Base-by-base conservation (phyloP, 169 alveolate species). In the Ichthyophthirius multifiliis region DNA sequence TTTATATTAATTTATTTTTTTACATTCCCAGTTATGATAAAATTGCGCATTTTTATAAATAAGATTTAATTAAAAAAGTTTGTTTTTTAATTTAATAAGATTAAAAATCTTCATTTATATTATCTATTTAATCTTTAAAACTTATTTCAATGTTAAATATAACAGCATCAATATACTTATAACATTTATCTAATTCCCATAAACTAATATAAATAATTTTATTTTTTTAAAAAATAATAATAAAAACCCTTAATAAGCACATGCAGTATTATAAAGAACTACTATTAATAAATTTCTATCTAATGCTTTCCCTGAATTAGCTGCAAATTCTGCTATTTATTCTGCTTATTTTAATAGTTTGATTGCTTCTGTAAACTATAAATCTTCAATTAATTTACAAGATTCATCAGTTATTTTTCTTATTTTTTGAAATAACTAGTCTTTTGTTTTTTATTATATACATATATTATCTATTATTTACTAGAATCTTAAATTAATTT, bases 221-320 rank as follows among this genome's bases (percentile, higher is more conserved):
- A n/a, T n/a, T n/a, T 18, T 27, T 18, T 10, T 3, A 5, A 10
- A 1, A 27, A 55, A 55, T n/a, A n/a, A n/a, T n/a, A n/a, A n/a
- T 55, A 10, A 27, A 27, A 27, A 55, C 71, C 71, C 71, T 18
- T 55, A 55, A 27, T 55, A 55, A 55, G 71, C 23, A 23, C 71
- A 55, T 5, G 83, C 83, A 23, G 39, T 46, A 41, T 76, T 76
- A 34, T 76, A 76, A 30, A 76, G 46, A 0, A 76, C 74, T 3
- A 76, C 41, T 15, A 76, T 65, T 5, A 76, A 62, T 62, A 76
- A 73, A 76, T 76, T 76, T 23, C 83, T 67, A 37, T 76, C 83
- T 62, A 76, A 62, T 16, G 37, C 39, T 65, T 76, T 76, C 2
- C 83, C 83, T 27, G 76, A 48, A 63, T 76, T 65, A n/a, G 83